A percentile compares a stretch with the other conserved stretches of the same genome.
These are phyloP conservation scores for Dendrostoma leiphaemia DNA, from an alignment of 2,329 filamentous ascomycete species.

Conservation along the genomic window DNA sequence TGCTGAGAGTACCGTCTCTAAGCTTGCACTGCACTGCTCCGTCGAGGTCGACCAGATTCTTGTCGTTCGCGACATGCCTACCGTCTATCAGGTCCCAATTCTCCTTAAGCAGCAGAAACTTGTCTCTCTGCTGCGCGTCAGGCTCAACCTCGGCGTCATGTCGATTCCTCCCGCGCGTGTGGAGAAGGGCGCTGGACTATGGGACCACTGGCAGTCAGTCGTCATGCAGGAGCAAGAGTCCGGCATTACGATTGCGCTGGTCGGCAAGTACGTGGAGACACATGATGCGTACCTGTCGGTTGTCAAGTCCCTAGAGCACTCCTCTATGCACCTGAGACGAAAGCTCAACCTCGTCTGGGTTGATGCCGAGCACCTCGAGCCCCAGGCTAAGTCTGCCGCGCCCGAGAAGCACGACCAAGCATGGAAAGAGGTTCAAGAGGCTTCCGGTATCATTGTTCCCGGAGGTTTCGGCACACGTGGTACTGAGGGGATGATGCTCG, in stretches of 20 bases:
- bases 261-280: conserved; percentile 87
- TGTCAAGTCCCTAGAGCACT: conserved; percentile 81
- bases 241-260: conserved; percentile 76
- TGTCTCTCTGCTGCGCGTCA: conserved; percentile 61
- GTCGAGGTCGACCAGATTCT: conserved; percentile 83
- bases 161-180: conserved; percentile 51
- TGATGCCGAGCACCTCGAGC: conserved; percentile 81
- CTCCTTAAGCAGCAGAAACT: conserved; percentile 82
- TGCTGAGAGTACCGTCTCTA: conserved; percentile 71
- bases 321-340: conserved; percentile 79
- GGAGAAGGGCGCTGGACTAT: conserved; percentile 65
- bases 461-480: conserved; percentile 81
- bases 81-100: conserved; percentile 93
- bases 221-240: conserved; percentile 66
- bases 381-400: conserved; percentile 55
- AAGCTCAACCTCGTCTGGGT: conserved; percentile 83
- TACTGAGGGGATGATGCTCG: conserved; percentile 85
- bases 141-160: conserved; percentile 63
- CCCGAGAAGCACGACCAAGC: conserved; percentile 80
- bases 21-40: conserved; percentile 88
- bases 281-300: conserved; percentile 75
- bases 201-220: conserved; percentile 75
- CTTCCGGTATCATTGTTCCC: conserved; percentile 65
- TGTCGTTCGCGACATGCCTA: conserved; percentile 83
- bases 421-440: conserved; percentile 76